Evolutionary conservation across 1,139 yeast species (phyloP), one percentile per base, ranked within the genome.

Genomic region (Debaryomyces coudertii): DNA sequence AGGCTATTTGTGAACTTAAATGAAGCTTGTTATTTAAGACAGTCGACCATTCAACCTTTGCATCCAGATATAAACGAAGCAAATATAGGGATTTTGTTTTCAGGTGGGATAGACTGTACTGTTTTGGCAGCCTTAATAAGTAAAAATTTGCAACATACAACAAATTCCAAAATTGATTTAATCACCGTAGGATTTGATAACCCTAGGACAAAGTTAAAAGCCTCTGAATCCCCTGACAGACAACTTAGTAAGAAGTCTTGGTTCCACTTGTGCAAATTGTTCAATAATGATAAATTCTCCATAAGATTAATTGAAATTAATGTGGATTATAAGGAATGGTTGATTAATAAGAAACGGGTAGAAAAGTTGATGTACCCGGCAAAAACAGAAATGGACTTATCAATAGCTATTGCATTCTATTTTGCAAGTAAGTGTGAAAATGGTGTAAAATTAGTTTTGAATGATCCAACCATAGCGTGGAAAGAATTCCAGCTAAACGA

Each of bases 71-170:
- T 40, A 9, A 63, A 63, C 12, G 69, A 59, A 22, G 63, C 79
- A 2, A 56, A 62, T 7, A 61, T 87, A 22, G 90, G 89, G 0
- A 72, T 93, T 0, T 66, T 93, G 29, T 93, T 90, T 60, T 90
- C 97, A 35, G 99, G 99, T 1, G 99, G 99, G 0, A 71, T 93
- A 7, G 99, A 93, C 58, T 93, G 99, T 61, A 86, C 97, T 0
- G 68, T 93, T 1, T 58, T 93, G 11, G 90, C 95, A 16, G 69
- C 69, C 1, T 46, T 73, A 15, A 52, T 72, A n/a, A 63, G 72
- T 42, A 65, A 67, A 40, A 63, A 69, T 45, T 44, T 53, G 35
- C 45, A 47, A 9, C 46, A 51, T 2, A 20, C 14, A 7, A 28
- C 18, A 35, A 40, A 8, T 42, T 37, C 7, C 28, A 41, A 35